Percentiles rank a stretch among this genome's conserved stretches.
phyloP scores from a whole-genome alignment of 2,329 filamentous ascomycete genomes.

The Torrubiella hemipterigena region DNA sequence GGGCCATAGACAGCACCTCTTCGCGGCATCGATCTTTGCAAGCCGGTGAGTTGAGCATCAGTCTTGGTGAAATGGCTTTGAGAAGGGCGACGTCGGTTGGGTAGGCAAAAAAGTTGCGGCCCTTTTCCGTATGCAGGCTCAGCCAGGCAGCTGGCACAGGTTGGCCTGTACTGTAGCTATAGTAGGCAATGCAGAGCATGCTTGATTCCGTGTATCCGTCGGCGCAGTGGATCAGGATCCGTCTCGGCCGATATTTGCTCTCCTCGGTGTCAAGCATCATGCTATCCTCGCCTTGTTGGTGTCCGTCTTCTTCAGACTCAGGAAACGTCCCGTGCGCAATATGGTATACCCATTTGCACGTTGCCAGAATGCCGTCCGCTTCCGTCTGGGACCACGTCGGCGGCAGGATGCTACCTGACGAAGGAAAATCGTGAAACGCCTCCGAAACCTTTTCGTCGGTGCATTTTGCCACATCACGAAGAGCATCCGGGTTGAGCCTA shows the following conservation, averaged over 20 bases:
- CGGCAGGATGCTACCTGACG: conserved; percentile 82
- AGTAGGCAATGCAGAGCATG: conserved; percentile 80
- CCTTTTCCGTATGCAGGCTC: conserved; percentile 64
- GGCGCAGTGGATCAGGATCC: conserved; percentile 81
- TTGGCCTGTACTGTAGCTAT: conserved; percentile 77
- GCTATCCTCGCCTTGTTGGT: conserved; percentile 11
- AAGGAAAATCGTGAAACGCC: conserved; percentile 61
- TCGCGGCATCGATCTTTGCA: conserved; percentile 34
- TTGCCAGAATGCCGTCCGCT: conserved; percentile 72
- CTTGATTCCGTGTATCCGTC: conserved; percentile 96
- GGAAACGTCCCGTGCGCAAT: conserved; percentile 55
- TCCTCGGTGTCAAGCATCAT: conserved; percentile 16
- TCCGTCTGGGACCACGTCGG: conserved; percentile 75
- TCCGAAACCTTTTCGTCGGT: conserved; percentile 27
- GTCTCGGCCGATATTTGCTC: conserved; percentile 34
- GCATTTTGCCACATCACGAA: conserved; percentile 51
- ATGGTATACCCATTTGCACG: conserved; percentile 81
- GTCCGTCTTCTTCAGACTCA: conserved; percentile 19
- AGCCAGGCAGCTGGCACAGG: conserved; percentile 82
- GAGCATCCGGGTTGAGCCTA: conserved; percentile 55
- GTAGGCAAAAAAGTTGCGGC: conserved; percentile 93
- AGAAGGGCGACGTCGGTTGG: conserved; percentile 78
- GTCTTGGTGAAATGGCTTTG: conserved; percentile 60
- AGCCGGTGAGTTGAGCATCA: conserved; percentile 60
- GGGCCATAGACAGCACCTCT: conserved; percentile 40